Conservation (phyloP, 208 protist genomes). For the Angomonas ambiguus region DNA sequence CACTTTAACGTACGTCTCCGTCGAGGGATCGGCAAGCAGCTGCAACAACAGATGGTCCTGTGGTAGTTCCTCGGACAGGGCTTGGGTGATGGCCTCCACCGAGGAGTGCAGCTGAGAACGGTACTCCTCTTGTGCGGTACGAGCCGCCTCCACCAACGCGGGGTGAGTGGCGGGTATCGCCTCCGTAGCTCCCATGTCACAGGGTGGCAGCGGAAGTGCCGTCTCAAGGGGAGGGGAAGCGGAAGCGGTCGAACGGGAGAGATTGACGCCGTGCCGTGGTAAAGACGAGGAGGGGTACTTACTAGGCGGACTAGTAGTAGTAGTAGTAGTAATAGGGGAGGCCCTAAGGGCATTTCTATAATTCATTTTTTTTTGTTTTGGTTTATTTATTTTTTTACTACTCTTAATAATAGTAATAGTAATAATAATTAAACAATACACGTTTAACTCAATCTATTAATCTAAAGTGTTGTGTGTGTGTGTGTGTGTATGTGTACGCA, state of each 20-base stretch:
- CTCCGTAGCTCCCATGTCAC: background rate
- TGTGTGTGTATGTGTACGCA: background rate
- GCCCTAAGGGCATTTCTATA: background rate
- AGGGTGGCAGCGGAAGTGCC: too few relatives aligned
- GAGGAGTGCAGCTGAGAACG: conserved; percentile 66
- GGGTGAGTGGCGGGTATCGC: background rate
- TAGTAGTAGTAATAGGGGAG: background rate
- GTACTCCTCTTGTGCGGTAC: conserved; percentile 34
- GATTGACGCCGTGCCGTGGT: background rate
- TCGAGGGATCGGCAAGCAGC: conserved; percentile 60
- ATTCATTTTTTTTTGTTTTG: background rate
- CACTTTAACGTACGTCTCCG: conserved; percentile 64
- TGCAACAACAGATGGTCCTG: conserved; percentile 74
- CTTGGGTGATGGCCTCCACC: conserved; percentile 48
- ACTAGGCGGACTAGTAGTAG: background rate
- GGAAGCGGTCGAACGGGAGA: background rate
- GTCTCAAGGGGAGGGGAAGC: too few relatives aligned
- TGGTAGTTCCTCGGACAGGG: conserved; percentile 52
- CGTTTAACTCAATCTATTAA: background rate
- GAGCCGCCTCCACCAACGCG: background rate
- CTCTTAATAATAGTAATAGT: too few relatives aligned
- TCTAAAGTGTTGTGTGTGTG: background rate
- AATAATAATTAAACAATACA: too few relatives aligned
- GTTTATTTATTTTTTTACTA: too few relatives aligned
- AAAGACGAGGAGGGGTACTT: background rate